phyloP scores from a whole-genome alignment of 2,329 filamentous ascomycete species.

The Ascochyta fabae region DNA sequence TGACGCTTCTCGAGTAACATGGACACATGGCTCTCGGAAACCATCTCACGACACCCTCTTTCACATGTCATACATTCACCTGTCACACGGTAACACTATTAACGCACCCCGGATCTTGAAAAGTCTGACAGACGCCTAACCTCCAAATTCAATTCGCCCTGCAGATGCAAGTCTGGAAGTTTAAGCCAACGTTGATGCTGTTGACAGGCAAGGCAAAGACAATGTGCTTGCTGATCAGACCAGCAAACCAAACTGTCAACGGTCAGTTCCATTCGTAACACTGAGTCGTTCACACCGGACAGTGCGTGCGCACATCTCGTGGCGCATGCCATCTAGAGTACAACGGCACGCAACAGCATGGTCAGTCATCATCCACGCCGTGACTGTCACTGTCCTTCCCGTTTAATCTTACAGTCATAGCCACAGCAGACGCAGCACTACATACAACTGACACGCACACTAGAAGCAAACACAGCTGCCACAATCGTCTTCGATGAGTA shows the following conservation, averaged over 20 bases:
- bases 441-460: background rate
- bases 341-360: background rate
- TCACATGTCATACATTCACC: constrained; percentile 4
- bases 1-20: background rate
- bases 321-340: background rate
- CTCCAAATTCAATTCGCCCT: constrained; percentile 8
- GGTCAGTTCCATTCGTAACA: too few relatives aligned
- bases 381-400: constrained; percentile 2
- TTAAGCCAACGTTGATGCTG: constrained; percentile 6
- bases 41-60: background rate
- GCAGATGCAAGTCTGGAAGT: constrained; percentile 8
- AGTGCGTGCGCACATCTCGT: background rate
- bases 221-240: background rate
- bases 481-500: background rate
- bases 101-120: background rate
- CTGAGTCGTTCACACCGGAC: background rate
- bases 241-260: background rate
- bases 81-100: constrained; percentile 1
- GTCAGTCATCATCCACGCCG: constrained; percentile 1
- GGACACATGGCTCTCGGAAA: background rate
- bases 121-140: constrained; percentile 1
- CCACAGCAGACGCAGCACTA: constrained; percentile 1
- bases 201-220: background rate
- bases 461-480: background rate
- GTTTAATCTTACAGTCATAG: background rate